These are phyloP conservation scores for Rhynchospora breviuscula DNA, from an alignment of 176 grass and related monocot species.

Conservation along the genomic window DNA sequence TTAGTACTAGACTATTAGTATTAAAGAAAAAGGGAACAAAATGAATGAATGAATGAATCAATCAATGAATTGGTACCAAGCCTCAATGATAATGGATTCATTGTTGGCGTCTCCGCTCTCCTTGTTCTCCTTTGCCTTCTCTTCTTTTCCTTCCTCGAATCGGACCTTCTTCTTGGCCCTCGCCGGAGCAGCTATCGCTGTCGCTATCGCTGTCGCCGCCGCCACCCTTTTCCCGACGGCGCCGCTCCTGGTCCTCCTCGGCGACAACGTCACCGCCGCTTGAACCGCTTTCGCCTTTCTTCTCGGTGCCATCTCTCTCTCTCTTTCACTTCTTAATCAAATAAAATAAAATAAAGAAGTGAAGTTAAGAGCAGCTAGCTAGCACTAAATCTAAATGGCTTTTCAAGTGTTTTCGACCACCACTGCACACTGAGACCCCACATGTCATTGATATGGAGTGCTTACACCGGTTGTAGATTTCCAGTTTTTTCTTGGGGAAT, in stretches of 20 bases:
- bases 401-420: no score
- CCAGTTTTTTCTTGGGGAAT: neutral
- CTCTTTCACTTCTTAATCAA: no score
- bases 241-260: constrained; percentile 19
- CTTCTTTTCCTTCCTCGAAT: neutral
- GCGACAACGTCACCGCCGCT: neutral
- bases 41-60: no score
- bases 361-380: no score
- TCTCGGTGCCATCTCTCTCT: constrained; percentile 16
- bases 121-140: neutral
- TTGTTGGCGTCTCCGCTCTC: neutral
- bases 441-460: no score
- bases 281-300: neutral
- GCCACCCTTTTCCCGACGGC: constrained; percentile 6
- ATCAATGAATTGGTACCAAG: neutral
- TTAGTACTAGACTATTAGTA: no score
- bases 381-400: no score
- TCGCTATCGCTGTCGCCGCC: neutral
- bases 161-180: neutral
- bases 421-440: neutral
- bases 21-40: no score
- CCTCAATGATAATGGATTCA: constrained; percentile 2
- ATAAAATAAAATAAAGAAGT: no score
- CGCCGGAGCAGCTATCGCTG: neutral
- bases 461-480: neutral